Evolutionary conservation across 768 basidiomycete genomes (phyloP), one percentile per base, ranked within the genome.

Genomic region (Lactarius indigo): DNA sequence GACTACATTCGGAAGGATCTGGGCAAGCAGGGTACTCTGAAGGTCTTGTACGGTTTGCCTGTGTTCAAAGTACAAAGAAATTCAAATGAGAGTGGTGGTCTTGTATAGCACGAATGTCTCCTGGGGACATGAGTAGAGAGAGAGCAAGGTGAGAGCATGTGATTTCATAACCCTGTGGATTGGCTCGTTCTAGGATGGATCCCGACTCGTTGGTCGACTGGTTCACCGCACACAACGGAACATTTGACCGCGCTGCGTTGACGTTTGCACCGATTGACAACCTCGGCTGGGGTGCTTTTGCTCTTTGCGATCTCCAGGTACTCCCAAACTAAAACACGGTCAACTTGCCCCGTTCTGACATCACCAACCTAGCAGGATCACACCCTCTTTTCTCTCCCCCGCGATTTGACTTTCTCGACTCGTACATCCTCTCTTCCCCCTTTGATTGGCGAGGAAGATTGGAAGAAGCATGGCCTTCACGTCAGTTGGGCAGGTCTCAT

Each of bases 401-500:
- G 92, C 18, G 73, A 80, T 18, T 74, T 95, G 60, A 85, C 91
- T 1, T 83, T 99, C 12, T 93, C 94, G 0, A 88, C 87, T 6
- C 84, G 86, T 31, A 95, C 92, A 2, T 93, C 90, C 1, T 63
- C 76, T 1, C 82, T 98, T 1, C 87, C 87, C 1, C 60, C 75
- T 18, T 78, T 80, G 3, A 81, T 98, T 56, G 87, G 89, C 20
- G 59, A 77, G 8, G 79, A 81, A 13, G 83, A 82, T 35, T 98
- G 95, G 95, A 84, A 79, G 69, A 76, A 75, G 28, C 75, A 79
- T 64, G 76, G 78, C 23, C 75, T 98, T 65, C 80, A 88, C 59
- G 77, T 83, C 64, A 88, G 94, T 9, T 99, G 97, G 97, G 80
- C 84, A 1, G 90, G 90, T 3, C 78, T 98, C 55, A 98, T 99